These are phyloP conservation scores for Zalaria obscura DNA, from an alignment of 2,329 filamentous ascomycete genomes.

Conservation along the genomic window DNA sequence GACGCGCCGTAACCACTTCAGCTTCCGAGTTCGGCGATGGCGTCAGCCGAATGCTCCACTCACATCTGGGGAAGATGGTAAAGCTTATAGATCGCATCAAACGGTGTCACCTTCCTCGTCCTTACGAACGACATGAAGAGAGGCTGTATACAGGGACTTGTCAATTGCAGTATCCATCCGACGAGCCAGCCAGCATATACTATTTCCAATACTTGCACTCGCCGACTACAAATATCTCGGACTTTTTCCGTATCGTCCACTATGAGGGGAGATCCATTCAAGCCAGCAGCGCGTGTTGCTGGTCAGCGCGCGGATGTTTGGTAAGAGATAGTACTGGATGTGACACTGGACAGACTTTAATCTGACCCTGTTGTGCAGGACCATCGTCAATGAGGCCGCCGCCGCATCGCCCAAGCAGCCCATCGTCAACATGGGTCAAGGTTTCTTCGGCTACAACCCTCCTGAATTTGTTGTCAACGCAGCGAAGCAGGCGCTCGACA, in stretches of 20 bases:
- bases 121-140: too few species aligned
- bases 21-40: too few species aligned
- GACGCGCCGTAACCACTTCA: neutral
- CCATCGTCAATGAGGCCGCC: constrained; percentile 54
- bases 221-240: constrained; percentile 31
- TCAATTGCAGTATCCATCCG: too few species aligned
- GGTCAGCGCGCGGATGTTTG: constrained; percentile 45
- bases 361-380: constrained; percentile 24
- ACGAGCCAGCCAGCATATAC: too few species aligned
- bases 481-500: constrained; percentile 76
- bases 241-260: constrained; percentile 24
- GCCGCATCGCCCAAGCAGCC: constrained; percentile 49
- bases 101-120: too few species aligned
- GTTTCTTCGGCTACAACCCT: constrained; percentile 87
- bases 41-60: too few species aligned
- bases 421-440: constrained; percentile 57
- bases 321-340: constrained; percentile 19
- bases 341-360: too few species aligned
- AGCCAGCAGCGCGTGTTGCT: constrained; percentile 40
- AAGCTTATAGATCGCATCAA: too few species aligned
- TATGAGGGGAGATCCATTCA: constrained; percentile 29
- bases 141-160: too few species aligned
- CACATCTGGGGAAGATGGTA: too few species aligned
- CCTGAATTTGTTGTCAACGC: constrained; percentile 82
- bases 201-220: too few species aligned